phyloP scores from a whole-genome alignment of 129 eudicot genomes.

The Mikania micrantha region DNA sequence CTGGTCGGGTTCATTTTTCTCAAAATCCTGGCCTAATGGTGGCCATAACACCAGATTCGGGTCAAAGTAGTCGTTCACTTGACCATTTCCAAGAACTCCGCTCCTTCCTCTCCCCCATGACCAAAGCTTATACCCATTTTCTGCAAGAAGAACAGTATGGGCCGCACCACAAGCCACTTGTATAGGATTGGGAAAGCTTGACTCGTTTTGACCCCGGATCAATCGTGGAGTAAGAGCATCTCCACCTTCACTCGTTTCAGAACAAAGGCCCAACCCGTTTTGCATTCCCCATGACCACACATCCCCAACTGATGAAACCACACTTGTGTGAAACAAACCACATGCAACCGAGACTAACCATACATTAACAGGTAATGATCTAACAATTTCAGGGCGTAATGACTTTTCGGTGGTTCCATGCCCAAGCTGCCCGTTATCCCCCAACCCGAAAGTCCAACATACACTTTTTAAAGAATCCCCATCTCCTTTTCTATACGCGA shows the following conservation, averaged over 20 bases:
- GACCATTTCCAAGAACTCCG: slow-evolving; percentile 89
- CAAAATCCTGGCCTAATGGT: slow-evolving; percentile 37
- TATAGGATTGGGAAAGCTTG: slow-evolving; percentile 43
- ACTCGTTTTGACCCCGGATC: slow-evolving; percentile 30
- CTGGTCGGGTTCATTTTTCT: slow-evolving; percentile 2
- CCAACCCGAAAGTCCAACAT: slow-evolving; percentile 88
- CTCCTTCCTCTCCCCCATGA: slow-evolving; percentile 93
- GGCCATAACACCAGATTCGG: slow-evolving; percentile 78
- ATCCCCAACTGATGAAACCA: slow-evolving; percentile 81
- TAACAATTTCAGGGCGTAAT: slow-evolving; percentile 46
- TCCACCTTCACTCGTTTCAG: slow-evolving; percentile 66
- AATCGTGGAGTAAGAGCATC: slow-evolving; percentile 62
- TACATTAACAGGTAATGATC: slow-evolving; percentile 36
- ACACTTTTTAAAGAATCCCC: slow-evolving; percentile 38
- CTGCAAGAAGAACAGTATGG: slow-evolving; percentile 73
- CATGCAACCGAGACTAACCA: slow-evolving; percentile 63
- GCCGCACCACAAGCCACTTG: slow-evolving; percentile 93
- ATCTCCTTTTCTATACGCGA: slow-evolving; percentile 44
- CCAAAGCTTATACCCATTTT: slow-evolving; percentile 67
- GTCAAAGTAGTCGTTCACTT: slow-evolving; percentile 34
- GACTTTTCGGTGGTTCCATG: slow-evolving; percentile 50
- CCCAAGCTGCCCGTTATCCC: slow-evolving; percentile 93
- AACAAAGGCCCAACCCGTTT: slow-evolving; percentile 80
- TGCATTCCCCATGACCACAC: slow-evolving; percentile 99
- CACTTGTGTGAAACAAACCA: slow-evolving; percentile 82